These are phyloP conservation scores for Paecilomyces fulvus DNA, from an alignment of 2,329 filamentous ascomycete genomes.

Conservation along the genomic window DNA sequence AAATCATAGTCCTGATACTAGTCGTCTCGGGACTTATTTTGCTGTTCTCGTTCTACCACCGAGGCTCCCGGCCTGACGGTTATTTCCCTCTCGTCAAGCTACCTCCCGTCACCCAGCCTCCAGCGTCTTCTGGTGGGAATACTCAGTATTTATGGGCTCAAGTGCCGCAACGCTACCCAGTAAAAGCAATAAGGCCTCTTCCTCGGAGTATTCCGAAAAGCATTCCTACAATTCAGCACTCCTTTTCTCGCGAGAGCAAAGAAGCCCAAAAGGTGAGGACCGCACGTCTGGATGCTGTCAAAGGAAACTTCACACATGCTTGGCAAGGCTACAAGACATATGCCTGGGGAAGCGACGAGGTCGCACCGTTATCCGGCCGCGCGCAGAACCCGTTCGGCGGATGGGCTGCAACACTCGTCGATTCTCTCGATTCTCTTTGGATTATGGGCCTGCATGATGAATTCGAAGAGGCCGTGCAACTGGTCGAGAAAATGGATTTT, in stretches of 20 bases:
- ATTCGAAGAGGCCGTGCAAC: constrained; percentile 64
- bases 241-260: not conserved
- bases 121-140: not conserved
- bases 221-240: not conserved
- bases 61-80: not conserved
- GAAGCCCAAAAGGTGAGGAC: not conserved
- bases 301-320: constrained; percentile 60
- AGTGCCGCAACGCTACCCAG: not conserved
- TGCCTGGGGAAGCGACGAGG: constrained; percentile 76
- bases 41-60: not conserved
- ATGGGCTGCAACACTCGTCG: constrained; percentile 79
- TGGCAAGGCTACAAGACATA: constrained; percentile 71
- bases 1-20: not conserved
- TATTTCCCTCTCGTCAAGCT: not conserved
- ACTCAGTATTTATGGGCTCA: not conserved
- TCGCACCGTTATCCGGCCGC: constrained; percentile 60
- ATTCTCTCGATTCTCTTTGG: constrained; percentile 72
- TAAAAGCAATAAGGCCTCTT: not conserved
- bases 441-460: constrained; percentile 69
- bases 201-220: not conserved
- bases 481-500: constrained; percentile 65
- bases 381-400: constrained; percentile 71
- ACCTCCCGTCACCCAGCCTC: not conserved
- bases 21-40: not conserved
- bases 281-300: constrained; percentile 45